Percentiles rank a stretch among this genome's conserved stretches.
phyloP scores from a whole-genome alignment of 148 eudicot genomes.

The Fallopia convolvulus region DNA sequence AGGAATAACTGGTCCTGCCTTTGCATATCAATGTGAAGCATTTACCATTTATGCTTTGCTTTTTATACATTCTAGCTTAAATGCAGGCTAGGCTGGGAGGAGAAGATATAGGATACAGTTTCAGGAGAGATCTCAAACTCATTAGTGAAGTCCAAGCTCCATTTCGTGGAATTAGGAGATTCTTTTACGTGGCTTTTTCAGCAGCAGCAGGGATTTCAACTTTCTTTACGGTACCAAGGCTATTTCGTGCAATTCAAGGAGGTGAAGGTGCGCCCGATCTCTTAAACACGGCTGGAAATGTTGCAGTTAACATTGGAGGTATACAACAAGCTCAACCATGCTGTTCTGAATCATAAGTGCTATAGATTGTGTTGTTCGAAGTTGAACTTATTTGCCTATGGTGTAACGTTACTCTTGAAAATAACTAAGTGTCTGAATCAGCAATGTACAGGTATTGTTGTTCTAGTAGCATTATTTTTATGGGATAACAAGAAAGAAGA shows the following conservation, averaged over 20 bases:
- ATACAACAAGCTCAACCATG: constrained; percentile 11
- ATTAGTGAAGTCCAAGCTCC: constrained; percentile 99
- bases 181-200: constrained; percentile 83
- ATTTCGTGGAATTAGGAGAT: constrained; percentile 87
- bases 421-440: constrained; percentile 46
- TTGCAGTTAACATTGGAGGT: constrained; percentile 84
- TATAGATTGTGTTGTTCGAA: not conserved
- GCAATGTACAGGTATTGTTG: constrained; percentile 72
- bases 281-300: constrained; percentile 63
- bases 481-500: constrained; percentile 99
- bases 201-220: constrained; percentile 95
- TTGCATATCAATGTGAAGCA: not conserved
- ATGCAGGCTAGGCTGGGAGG: constrained; percentile 87
- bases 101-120: constrained; percentile 89
- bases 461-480: constrained; percentile 62
- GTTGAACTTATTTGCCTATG: not conserved
- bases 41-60: not conserved
- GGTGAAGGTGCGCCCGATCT: constrained; percentile 85
- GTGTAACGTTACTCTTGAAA: constrained; percentile 19
- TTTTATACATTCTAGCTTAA: not conserved
- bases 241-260: constrained; percentile 64
- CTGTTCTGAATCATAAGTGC: not conserved
- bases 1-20: not conserved
- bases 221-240: constrained; percentile 71
- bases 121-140: constrained; percentile 95